Evolutionary conservation across 805 yeast genomes (phyloP).

Genomic region (Wickerhamomyces sydowiorum): DNA sequence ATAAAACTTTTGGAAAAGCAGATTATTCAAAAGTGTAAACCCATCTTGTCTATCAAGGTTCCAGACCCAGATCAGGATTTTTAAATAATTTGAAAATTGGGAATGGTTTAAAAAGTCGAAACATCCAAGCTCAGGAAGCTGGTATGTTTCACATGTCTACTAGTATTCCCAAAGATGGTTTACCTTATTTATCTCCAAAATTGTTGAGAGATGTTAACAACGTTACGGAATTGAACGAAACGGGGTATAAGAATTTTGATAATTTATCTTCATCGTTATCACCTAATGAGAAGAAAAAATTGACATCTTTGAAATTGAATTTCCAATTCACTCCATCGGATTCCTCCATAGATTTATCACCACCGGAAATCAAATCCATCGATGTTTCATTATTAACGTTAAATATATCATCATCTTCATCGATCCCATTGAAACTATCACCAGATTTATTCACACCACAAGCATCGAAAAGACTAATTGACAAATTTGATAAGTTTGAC

Average conservation of each 20-base stretch:
- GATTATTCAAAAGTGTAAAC: slow-evolving; percentile 16
- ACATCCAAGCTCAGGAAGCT: slow-evolving; percentile 5
- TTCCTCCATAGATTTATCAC: slow-evolving; percentile 18
- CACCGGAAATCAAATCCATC: slow-evolving; percentile 26
- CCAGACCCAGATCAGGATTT: not conserved
- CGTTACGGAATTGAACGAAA: slow-evolving; percentile 25
- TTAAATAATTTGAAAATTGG: slow-evolving; percentile 1
- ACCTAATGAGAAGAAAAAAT: slow-evolving; percentile 21
- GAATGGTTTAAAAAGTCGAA: not conserved
- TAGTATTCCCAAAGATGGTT: slow-evolving; percentile 26
- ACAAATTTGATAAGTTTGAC: slow-evolving; percentile 15
- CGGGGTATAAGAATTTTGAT: slow-evolving; percentile 30
- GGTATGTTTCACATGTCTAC: slow-evolving; percentile 28
- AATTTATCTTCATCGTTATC: slow-evolving; percentile 22
- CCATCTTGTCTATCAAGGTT: slow-evolving; percentile 2
- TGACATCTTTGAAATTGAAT: slow-evolving; percentile 23
- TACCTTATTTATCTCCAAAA: slow-evolving; percentile 33
- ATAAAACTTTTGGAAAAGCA: slow-evolving; percentile 10
- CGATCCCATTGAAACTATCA: slow-evolving; percentile 39
- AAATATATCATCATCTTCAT: slow-evolving; percentile 27
- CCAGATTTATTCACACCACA: slow-evolving; percentile 23
- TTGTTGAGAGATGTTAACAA: slow-evolving; percentile 30
- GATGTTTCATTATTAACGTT: slow-evolving; percentile 26
- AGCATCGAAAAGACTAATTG: slow-evolving; percentile 18
- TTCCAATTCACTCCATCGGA: slow-evolving; percentile 26